phyloP scores from a whole-genome alignment of 2,329 filamentous ascomycete species.

The Neurospora sp. region DNA sequence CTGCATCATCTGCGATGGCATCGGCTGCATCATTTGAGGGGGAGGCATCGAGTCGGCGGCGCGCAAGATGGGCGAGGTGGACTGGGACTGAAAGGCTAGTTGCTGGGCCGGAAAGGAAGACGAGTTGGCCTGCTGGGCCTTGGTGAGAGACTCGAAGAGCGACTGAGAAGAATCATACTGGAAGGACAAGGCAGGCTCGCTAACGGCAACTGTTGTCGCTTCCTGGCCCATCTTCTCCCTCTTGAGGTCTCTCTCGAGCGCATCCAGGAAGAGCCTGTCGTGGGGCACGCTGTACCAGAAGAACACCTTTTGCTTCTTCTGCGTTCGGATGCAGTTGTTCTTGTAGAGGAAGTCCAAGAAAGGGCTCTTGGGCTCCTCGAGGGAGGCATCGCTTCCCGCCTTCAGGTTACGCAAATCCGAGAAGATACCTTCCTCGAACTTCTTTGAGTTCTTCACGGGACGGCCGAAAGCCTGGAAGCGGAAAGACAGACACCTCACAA shows the following conservation, averaged over 20 bases:
- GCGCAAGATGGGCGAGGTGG: slow-evolving; percentile 80
- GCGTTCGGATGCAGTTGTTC: slow-evolving; percentile 99
- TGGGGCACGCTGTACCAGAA: slow-evolving; percentile 99
- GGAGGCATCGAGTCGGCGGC: slow-evolving; percentile 88
- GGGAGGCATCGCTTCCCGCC: slow-evolving; percentile 92
- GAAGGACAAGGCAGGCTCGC: slow-evolving; percentile 94
- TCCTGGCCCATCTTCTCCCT: slow-evolving; percentile 99
- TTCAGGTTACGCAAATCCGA: slow-evolving; percentile 97
- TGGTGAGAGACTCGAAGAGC: slow-evolving; percentile 97
- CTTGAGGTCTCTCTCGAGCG: slow-evolving; percentile 93
- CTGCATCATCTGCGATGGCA: slow-evolving; percentile 15
- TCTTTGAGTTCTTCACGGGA: slow-evolving; percentile 98
- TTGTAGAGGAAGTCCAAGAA: slow-evolving; percentile 99
- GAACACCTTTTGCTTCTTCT: slow-evolving; percentile 99
- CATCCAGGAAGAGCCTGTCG: slow-evolving; percentile 93
- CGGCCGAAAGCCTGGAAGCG: slow-evolving; percentile 97
- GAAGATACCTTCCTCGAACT: slow-evolving; percentile 99
- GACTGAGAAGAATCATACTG: slow-evolving; percentile 99
- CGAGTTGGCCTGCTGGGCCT: slow-evolving; percentile 96
- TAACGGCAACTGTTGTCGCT: slow-evolving; percentile 91
- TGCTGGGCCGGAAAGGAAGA: slow-evolving; percentile 87
- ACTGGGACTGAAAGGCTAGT: slow-evolving; percentile 64
- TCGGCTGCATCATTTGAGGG: slow-evolving; percentile 46
- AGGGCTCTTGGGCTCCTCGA: slow-evolving; percentile 96
- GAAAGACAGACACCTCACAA: slow-evolving; percentile 95